Conservation (phyloP, 805 yeast species). For the Myxozyma vanderwaltii region DNA sequence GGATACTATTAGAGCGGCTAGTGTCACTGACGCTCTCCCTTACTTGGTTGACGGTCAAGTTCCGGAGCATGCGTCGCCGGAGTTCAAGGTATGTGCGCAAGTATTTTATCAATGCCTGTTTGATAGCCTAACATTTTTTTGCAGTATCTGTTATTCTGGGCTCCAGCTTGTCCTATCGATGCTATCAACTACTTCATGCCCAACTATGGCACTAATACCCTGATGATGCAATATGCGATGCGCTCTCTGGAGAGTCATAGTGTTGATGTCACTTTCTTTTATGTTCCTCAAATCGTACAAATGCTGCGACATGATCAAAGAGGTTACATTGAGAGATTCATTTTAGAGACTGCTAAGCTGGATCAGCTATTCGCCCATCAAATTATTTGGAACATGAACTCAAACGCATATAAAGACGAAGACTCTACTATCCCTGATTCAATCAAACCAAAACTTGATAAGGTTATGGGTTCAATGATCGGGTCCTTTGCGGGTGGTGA, state of each 20-base stretch:
- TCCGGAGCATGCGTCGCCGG: conserved; percentile 17
- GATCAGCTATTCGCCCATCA: conserved; percentile 94
- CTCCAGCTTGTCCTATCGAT: conserved; percentile 75
- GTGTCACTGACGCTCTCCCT: conserved; percentile 60
- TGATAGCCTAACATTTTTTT: no score
- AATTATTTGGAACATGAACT: conserved; percentile 96
- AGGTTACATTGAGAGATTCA: conserved; percentile 86
- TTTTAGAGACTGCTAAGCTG: conserved; percentile 87
- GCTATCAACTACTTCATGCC: conserved; percentile 83
- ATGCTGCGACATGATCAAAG: conserved; percentile 75
- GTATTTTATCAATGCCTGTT: no score
- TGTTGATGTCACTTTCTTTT: conserved; percentile 85
- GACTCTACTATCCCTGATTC: conserved; percentile 76
- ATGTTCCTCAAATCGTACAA: conserved; percentile 98
- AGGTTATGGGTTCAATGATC: conserved; percentile 66
- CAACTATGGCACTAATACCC: conserved; percentile 64
- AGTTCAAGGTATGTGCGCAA: conserved; percentile 25
- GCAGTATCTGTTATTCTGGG: conserved; percentile 62
- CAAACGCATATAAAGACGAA: conserved; percentile 88
- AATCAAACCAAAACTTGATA: conserved; percentile 80
- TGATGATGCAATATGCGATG: conserved; percentile 82
- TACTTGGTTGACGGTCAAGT: conserved; percentile 47
- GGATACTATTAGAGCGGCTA: conserved; percentile 62
- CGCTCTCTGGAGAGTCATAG: conserved; percentile 86
- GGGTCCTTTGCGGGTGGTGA: conserved; percentile 62